Evolutionary conservation across 257 asterid species (phyloP).

Genomic region (Solanum tarapatanum): DNA sequence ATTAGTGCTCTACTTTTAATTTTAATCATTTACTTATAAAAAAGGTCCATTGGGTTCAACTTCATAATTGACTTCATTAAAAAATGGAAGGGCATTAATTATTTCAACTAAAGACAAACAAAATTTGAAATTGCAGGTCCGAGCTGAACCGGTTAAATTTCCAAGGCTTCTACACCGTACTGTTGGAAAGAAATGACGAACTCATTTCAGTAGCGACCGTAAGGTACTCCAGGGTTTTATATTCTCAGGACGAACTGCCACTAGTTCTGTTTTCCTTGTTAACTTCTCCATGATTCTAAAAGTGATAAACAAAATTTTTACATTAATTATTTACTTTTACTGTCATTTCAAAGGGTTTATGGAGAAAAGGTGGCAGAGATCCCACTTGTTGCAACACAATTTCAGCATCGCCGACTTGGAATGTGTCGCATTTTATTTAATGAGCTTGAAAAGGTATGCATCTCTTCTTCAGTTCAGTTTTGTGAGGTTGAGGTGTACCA

Average conservation of each 20-base stretch:
- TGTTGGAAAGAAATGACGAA: slow-evolving; percentile 65
- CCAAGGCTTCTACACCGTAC: slow-evolving; percentile 69
- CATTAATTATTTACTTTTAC: background rate
- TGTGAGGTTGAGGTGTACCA: background rate
- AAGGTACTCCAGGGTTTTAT: slow-evolving; percentile 38
- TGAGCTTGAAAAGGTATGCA: slow-evolving; percentile 75
- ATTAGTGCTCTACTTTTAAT: background rate
- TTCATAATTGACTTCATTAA: background rate
- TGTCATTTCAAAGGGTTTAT: slow-evolving; percentile 39
- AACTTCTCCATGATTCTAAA: background rate
- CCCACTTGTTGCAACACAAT: slow-evolving; percentile 82
- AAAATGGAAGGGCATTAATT: background rate
- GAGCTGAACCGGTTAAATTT: slow-evolving; percentile 69
- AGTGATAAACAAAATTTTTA: background rate
- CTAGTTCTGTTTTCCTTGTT: background rate
- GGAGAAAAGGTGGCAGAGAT: slow-evolving; percentile 85
- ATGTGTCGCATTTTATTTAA: slow-evolving; percentile 85
- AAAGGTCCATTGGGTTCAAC: background rate
- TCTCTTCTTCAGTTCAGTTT: background rate
- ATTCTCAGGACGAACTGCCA: background rate
- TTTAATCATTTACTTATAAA: background rate
- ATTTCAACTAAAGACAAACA: background rate
- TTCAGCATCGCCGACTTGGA: slow-evolving; percentile 77
- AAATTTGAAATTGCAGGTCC: slow-evolving; percentile 41
- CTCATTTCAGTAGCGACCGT: slow-evolving; percentile 60